Percentiles rank a stretch among this genome's conserved stretches.
These are phyloP conservation scores for Candida caryicola DNA, from an alignment of 805 yeast genomes.

Conservation along the genomic window DNA sequence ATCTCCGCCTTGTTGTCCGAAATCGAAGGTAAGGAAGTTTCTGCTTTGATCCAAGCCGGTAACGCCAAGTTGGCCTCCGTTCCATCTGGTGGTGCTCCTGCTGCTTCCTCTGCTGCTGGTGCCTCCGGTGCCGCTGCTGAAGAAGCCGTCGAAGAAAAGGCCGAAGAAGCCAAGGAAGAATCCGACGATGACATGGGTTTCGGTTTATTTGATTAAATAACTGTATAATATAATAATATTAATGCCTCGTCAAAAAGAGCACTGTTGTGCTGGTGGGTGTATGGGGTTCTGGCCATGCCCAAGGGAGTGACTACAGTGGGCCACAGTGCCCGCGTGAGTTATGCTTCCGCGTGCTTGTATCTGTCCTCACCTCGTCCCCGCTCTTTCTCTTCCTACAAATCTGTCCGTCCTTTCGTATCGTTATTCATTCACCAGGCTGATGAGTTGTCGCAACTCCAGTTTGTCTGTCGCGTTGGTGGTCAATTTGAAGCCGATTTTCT, in stretches of 20 bases:
- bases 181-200: slow-evolving; percentile 80
- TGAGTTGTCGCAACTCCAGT: slow-evolving; percentile 3
- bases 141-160: slow-evolving; percentile 66
- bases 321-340: too few relatives aligned
- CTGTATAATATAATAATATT: slow-evolving; percentile 1
- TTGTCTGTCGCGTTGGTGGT: background rate
- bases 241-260: background rate
- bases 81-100: slow-evolving; percentile 97
- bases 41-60: slow-evolving; percentile 92
- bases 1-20: slow-evolving; percentile 75
- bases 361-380: too few relatives aligned
- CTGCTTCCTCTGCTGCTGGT: slow-evolving; percentile 73
- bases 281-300: background rate
- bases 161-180: slow-evolving; percentile 58
- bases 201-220: slow-evolving; percentile 93
- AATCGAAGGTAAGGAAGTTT: slow-evolving; percentile 89
- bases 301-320: background rate
- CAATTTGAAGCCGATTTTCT: slow-evolving; percentile 17
- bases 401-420: too few relatives aligned
- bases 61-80: slow-evolving; percentile 93
- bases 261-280: background rate
- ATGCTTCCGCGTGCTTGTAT: too few relatives aligned
- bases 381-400: too few relatives aligned
- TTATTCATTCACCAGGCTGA: slow-evolving; percentile 1
- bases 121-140: slow-evolving; percentile 70